Conservation (phyloP, 495 filamentous ascomycete genomes). For the Cairneyella variabilis region DNA sequence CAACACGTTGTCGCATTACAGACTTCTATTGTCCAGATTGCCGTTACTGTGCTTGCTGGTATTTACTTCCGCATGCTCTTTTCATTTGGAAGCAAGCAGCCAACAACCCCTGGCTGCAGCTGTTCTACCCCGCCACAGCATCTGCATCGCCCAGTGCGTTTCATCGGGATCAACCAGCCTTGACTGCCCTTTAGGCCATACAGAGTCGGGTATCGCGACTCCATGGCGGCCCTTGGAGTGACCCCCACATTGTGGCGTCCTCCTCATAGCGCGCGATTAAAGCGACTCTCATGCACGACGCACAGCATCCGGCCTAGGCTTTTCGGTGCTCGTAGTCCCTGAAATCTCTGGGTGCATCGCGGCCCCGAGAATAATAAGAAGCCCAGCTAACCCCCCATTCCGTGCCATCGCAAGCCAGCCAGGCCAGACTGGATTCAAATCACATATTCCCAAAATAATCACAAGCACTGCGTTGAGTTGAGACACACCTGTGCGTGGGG, state of each 20-base stretch:
- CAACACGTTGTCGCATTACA: too few species aligned
- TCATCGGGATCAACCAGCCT: not conserved
- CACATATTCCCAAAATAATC: not conserved
- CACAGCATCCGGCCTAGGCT: slow-evolving; percentile 18
- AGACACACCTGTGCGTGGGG: not conserved
- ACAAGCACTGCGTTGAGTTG: not conserved
- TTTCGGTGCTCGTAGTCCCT: not conserved
- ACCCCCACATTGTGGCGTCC: not conserved
- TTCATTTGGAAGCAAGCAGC: too few species aligned
- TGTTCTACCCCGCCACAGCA: not conserved
- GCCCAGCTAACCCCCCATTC: slow-evolving; percentile 1
- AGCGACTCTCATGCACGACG: slow-evolving; percentile 19
- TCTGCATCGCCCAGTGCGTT: not conserved
- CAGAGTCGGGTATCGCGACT: not conserved
- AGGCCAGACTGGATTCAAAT: not conserved
- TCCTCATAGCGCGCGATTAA: not conserved
- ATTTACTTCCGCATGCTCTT: too few species aligned
- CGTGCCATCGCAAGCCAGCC: not conserved
- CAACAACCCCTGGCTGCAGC: too few species aligned
- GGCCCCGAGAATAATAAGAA: slow-evolving; percentile 8
- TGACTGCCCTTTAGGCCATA: too few species aligned
- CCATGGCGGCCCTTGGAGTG: not conserved
- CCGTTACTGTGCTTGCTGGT: too few species aligned
- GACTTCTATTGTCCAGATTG: too few species aligned
- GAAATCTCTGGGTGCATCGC: not conserved